phyloP scores from a whole-genome alignment of 1,139 yeast species.

The Maudiozyma humilis region DNA sequence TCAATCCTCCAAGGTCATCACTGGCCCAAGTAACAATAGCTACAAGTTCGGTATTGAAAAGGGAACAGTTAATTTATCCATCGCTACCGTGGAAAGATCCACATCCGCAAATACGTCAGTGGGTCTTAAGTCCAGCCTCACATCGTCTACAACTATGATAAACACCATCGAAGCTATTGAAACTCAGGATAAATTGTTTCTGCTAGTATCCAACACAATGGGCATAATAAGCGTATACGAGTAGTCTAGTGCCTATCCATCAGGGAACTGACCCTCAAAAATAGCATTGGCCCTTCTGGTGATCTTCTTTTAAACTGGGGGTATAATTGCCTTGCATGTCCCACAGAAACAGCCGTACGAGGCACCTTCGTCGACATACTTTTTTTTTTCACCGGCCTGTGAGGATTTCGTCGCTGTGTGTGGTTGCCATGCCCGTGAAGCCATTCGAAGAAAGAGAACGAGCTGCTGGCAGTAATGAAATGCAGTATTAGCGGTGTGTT shows the following conservation, averaged over 20 bases:
- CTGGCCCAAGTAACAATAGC: constrained; percentile 6
- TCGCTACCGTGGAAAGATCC: constrained; percentile 6
- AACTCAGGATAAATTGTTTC: constrained; percentile 8
- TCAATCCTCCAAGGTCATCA: constrained; percentile 10
- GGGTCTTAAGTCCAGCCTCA: neutral
- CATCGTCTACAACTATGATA: constrained; percentile 12
- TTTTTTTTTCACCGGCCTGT: neutral
- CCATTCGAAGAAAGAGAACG: too few relatives aligned
- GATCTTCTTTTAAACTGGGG: neutral
- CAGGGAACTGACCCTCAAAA: too few relatives aligned
- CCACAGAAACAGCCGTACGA: neutral
- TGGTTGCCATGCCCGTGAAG: neutral
- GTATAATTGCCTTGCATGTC: neutral
- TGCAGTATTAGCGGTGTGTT: too few relatives aligned
- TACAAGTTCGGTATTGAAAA: constrained; percentile 12
- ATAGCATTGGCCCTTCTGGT: too few relatives aligned
- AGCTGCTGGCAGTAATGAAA: too few relatives aligned
- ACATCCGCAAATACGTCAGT: neutral
- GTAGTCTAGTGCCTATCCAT: neutral
- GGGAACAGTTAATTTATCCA: constrained; percentile 16
- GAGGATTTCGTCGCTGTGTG: neutral
- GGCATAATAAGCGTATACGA: constrained; percentile 15
- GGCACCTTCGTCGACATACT: neutral
- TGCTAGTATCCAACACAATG: constrained; percentile 21
- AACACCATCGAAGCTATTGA: constrained; percentile 12